These are phyloP conservation scores for Papilionanthe hybrid DNA, from an alignment of 116 monocot species.

Conservation along the genomic window DNA sequence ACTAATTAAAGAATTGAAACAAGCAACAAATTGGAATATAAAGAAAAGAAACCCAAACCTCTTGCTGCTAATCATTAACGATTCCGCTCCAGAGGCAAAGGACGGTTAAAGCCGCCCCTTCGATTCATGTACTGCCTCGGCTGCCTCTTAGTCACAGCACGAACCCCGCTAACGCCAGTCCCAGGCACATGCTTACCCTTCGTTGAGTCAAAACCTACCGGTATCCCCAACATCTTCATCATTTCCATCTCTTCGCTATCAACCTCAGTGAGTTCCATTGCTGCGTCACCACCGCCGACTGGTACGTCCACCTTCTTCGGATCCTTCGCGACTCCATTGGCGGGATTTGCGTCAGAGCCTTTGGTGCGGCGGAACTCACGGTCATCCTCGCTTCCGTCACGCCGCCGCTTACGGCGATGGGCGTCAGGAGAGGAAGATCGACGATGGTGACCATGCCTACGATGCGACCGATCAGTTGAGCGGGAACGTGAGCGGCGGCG, in stretches of 20 bases:
- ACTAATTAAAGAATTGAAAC: not conserved
- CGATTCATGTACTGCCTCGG: conserved; percentile 99
- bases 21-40: not conserved
- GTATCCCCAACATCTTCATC: conserved; percentile 97
- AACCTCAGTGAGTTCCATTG: conserved; percentile 21
- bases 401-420: conserved; percentile 56
- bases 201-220: conserved; percentile 85
- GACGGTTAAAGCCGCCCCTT: conserved; percentile 94
- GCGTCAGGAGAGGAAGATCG: conserved; percentile 27
- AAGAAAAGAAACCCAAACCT: conserved; percentile 29
- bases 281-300: conserved; percentile 4
- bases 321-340: not conserved
- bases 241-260: conserved; percentile 84
- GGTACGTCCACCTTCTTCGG: conserved; percentile 10
- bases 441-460: conserved; percentile 27
- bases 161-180: conserved; percentile 70
- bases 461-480: conserved; percentile 28
- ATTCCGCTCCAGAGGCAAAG: conserved; percentile 68
- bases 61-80: conserved; percentile 21
- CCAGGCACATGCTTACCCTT: conserved; percentile 90
- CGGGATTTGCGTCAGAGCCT: not conserved
- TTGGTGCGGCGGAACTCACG: conserved; percentile 11
- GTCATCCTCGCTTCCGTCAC: conserved; percentile 35
- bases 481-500: conserved; percentile 19
- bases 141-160: conserved; percentile 81